Percentiles rank a stretch among this genome's conserved stretches.
Evolutionary conservation across 768 basidiomycete species (phyloP).

Genomic region (Boletales sp.): DNA sequence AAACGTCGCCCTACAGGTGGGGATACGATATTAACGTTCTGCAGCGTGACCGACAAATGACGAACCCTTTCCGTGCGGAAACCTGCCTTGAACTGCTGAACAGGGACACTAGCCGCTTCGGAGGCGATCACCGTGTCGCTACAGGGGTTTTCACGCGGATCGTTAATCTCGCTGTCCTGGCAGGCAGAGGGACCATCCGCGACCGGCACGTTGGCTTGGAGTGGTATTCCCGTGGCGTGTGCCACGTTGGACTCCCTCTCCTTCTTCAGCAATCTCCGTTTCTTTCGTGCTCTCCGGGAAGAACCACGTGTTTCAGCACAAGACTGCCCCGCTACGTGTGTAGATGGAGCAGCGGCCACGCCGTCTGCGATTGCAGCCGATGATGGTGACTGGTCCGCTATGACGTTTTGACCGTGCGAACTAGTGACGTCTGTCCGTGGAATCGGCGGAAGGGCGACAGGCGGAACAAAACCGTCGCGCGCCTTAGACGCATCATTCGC

Average conservation of each 20-base stretch:
- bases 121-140: background rate
- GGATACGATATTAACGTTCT: background rate
- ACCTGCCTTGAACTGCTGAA: slow-evolving; percentile 15
- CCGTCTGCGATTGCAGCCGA: background rate
- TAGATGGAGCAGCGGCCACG: background rate
- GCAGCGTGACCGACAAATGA: background rate
- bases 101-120: background rate
- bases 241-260: slow-evolving; percentile 4
- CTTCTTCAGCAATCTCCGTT: slow-evolving; percentile 10
- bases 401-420: background rate
- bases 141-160: background rate
- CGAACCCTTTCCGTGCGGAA: slow-evolving; percentile 27
- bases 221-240: background rate
- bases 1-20: slow-evolving; percentile 24
- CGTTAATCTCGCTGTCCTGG: background rate
- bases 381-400: background rate
- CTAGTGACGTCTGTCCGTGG: background rate
- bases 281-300: slow-evolving; percentile 12
- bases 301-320: background rate
- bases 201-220: background rate
- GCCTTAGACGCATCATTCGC: slow-evolving; percentile 5
- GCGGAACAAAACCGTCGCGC: background rate
- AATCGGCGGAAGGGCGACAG: background rate
- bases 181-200: background rate
- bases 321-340: background rate